phyloP scores from a whole-genome alignment of 2,329 filamentous ascomycete species.

The Diaporthe ampelina region DNA sequence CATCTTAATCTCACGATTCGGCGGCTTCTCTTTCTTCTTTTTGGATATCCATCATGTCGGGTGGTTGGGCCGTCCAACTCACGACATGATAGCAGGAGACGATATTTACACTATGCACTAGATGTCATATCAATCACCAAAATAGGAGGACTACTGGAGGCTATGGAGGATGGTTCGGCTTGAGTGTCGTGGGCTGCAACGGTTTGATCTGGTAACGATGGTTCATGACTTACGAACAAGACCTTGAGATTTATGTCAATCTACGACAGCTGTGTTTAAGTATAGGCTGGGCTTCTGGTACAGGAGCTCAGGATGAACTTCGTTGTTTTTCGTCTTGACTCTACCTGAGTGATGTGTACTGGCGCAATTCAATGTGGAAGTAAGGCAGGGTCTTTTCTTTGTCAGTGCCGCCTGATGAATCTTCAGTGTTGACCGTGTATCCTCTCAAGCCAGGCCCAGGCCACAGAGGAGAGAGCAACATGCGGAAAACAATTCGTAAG shows the following conservation, averaged over 20 bases:
- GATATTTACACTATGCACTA: conserved; percentile 16
- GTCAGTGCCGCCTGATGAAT: too few species aligned
- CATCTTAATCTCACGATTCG: background rate
- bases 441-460: background rate
- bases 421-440: too few species aligned
- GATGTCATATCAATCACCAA: conserved; percentile 12
- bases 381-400: background rate
- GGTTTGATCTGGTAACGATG: conserved; percentile 28
- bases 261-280: conserved; percentile 25
- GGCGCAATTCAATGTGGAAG: background rate
- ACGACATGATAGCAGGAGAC: conserved; percentile 31
- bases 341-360: background rate
- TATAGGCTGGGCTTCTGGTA: background rate
- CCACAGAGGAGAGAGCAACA: too few species aligned
- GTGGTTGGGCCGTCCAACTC: conserved; percentile 3
- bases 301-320: background rate
- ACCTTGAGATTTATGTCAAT: background rate
- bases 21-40: background rate
- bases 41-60: conserved; percentile 33
- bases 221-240: conserved; percentile 31
- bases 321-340: background rate
- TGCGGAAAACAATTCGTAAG: too few species aligned
- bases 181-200: background rate
- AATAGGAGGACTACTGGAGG: conserved; percentile 13
- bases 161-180: background rate